Evolutionary conservation across 2,329 filamentous ascomycete genomes (phyloP), one percentile per base, ranked within the genome.

Genomic region (Colletotrichum sp.): DNA sequence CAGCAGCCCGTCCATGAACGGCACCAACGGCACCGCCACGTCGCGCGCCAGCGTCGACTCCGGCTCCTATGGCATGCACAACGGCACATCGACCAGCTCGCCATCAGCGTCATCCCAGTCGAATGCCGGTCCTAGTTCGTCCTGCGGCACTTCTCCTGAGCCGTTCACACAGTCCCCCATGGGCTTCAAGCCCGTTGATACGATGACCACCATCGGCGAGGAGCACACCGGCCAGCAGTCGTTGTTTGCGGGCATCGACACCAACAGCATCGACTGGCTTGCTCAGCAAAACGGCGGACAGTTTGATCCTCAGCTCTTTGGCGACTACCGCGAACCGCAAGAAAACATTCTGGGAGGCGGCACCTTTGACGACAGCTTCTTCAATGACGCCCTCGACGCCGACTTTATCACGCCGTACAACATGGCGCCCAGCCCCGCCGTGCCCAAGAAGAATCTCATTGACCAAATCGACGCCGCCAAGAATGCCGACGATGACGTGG

Each of bases 261-360:
- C 88, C 74, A 89, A 87, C 79, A 91, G 91, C 79, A 89, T 95
- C 80, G 93, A 95, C 82, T 96, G 94, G 91, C 88, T 97, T 66
- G 90, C 93, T 52, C 93, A 94, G 80, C 95, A 98, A 83, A 96
- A 96, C 80, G 93, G 93, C 73, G 95, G 95, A 72, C 92, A 94
- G 78, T 98, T 99, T 81, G 96, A 99, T 77, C 96, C 97, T 0
- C 93, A 97, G 71, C 89, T 99, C 6, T 99, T 98, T 83, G 95
- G 94, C 70, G 95, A 96, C 80, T 99, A 98, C 85, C 93, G 97
- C 68, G 97, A 99, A 81, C 93, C 95, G 1, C 95, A 98, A 81
- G 94, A 95, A 73, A 96, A 93, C 71, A 90, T 98, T 16, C 86
- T 98, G 21, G 87, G 89, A 78, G 93, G 87, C 81, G 91, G 90